phyloP scores from a whole-genome alignment of 2,329 filamentous ascomycete species.

The Aspergillus sp. region DNA sequence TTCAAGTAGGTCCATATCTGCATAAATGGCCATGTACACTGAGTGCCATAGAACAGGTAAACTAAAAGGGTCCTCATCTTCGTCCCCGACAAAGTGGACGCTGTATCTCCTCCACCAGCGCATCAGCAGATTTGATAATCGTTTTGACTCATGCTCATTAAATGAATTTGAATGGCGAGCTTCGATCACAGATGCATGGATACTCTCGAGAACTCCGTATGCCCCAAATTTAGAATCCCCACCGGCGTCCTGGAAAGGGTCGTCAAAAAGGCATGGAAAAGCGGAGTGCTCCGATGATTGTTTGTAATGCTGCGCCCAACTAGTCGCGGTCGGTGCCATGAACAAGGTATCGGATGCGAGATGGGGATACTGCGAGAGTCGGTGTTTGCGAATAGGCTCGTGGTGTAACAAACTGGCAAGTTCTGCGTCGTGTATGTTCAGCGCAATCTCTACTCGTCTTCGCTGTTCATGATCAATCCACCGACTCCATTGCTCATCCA shows the following conservation, averaged over 20 bases:
- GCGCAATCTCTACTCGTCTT: constrained; percentile 25
- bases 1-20: constrained; percentile 29
- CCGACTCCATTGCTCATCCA: constrained; percentile 20
- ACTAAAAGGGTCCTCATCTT: constrained; percentile 20
- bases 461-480: constrained; percentile 29
- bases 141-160: neutral
- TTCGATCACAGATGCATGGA: constrained; percentile 23
- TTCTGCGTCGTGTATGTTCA: constrained; percentile 31
- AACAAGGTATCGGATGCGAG: constrained; percentile 20
- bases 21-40: constrained; percentile 27
- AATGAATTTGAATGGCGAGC: constrained; percentile 15
- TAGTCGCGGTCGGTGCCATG: constrained; percentile 16
- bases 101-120: no score
- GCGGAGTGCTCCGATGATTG: neutral
- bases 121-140: no score
- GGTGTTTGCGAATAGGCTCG: constrained; percentile 18
- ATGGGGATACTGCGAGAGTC: constrained; percentile 4
- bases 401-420: constrained; percentile 24
- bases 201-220: constrained; percentile 9
- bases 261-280: neutral
- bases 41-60: constrained; percentile 32
- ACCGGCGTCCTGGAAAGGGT: neutral
- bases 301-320: constrained; percentile 13
- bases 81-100: no score
- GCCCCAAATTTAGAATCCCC: neutral